Conservation (phyloP, 345 rosid species). For the Gossypium anomalum region DNA sequence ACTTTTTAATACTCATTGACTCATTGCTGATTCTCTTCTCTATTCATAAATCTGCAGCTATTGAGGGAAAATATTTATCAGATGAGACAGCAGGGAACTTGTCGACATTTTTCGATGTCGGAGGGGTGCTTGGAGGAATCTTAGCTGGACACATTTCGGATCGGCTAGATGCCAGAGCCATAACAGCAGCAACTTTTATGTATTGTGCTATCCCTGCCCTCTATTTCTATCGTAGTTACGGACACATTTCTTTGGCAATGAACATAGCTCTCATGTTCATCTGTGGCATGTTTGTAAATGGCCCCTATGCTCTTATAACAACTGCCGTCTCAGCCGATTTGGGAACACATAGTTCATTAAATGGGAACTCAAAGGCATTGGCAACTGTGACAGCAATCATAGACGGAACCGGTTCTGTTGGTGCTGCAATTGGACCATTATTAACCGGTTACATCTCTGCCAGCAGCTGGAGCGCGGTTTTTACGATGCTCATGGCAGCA, state of each 20-base stretch:
- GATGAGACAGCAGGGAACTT: constrained; percentile 70
- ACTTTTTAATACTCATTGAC: background rate
- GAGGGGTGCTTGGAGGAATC: constrained; percentile 94
- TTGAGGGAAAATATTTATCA: constrained; percentile 77
- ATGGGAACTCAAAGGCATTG: constrained; percentile 82
- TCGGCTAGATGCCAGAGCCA: constrained; percentile 70
- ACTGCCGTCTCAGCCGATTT: constrained; percentile 95
- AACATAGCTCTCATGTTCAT: constrained; percentile 70
- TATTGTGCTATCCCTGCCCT: constrained; percentile 88
- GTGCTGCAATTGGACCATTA: constrained; percentile 95
- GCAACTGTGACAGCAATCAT: constrained; percentile 97
- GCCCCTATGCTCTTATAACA: constrained; percentile 91
- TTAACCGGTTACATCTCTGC: constrained; percentile 84
- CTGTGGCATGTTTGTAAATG: constrained; percentile 88
- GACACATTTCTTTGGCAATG: constrained; percentile 59
- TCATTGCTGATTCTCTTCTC: constrained; percentile 12
- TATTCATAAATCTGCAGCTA: constrained; percentile 42
- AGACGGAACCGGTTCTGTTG: constrained; percentile 94
- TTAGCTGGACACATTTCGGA: constrained; percentile 93
- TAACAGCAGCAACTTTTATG: constrained; percentile 92
- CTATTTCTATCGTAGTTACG: constrained; percentile 75
- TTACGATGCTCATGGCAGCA: constrained; percentile 86
- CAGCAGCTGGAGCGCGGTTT: constrained; percentile 84
- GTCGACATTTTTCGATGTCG: constrained; percentile 85
- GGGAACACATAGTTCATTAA: constrained; percentile 84